A percentile compares a stretch with the other conserved stretches of the same genome.
Evolutionary conservation across 1,284 basidiomycete species (phyloP).

Genomic region (Cutaneotrichosporon sp.): DNA sequence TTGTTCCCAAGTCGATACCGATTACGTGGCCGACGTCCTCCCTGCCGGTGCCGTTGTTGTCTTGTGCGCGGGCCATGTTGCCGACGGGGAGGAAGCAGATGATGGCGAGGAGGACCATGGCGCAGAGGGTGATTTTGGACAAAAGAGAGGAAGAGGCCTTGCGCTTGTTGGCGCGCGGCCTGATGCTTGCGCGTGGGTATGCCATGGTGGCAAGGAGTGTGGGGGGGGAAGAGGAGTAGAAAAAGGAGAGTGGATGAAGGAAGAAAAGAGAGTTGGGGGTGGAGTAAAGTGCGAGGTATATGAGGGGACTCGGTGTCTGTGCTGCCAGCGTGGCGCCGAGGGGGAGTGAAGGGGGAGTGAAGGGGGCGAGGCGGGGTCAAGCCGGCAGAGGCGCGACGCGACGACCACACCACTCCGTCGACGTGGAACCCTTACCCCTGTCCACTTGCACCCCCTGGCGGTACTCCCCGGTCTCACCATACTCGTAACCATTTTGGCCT

Average conservation of each 20-base stretch:
- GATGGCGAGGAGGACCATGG: constrained; percentile 52
- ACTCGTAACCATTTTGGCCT: too few relatives aligned
- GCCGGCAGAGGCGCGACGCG: too few relatives aligned
- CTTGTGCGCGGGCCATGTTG: constrained; percentile 41
- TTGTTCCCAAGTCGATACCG: constrained; percentile 54
- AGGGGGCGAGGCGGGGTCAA: too few relatives aligned
- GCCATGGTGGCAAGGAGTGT: constrained; percentile 17
- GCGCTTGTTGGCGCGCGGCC: constrained; percentile 18
- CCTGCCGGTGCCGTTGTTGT: too few relatives aligned
- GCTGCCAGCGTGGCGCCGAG: constrained; percentile 10
- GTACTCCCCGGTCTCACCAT: too few relatives aligned
- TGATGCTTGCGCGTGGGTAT: constrained; percentile 22
- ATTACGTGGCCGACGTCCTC: constrained; percentile 79
- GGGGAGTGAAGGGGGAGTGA: too few relatives aligned
- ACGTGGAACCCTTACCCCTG: constrained; percentile 13
- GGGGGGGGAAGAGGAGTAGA: neutral
- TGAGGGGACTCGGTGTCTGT: neutral
- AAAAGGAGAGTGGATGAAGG: constrained; percentile 8
- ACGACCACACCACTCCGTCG: neutral
- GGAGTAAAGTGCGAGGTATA: neutral
- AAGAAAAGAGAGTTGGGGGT: neutral
- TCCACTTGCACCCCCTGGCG: neutral
- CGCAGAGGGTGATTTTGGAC: constrained; percentile 49
- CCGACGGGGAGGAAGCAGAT: constrained; percentile 51
- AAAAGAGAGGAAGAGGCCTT: constrained; percentile 28